Conservation (phyloP, 2,329 filamentous ascomycete genomes). For the Aureobasidium sp. region DNA sequence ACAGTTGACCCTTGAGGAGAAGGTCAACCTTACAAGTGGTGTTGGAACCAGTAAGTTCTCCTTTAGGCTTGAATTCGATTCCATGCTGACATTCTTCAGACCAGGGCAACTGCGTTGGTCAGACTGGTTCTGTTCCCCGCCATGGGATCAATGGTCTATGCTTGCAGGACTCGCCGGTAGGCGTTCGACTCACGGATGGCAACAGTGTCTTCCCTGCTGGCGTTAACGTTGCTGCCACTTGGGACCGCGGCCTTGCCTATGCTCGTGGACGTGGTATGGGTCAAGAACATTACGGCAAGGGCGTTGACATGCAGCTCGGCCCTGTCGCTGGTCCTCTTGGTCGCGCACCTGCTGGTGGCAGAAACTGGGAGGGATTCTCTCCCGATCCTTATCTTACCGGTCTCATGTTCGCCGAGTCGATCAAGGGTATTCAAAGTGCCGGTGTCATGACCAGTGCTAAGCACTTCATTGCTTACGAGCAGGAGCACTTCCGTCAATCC, state of each 20-base stretch:
- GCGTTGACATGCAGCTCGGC: constrained; percentile 38
- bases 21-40: constrained; percentile 29
- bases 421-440: constrained; percentile 34
- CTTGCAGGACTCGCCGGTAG: constrained; percentile 31
- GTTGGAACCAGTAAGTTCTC: constrained; percentile 14
- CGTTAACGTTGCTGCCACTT: constrained; percentile 30
- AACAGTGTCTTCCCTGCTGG: constrained; percentile 30
- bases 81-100: neutral
- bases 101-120: constrained; percentile 27
- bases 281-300: constrained; percentile 28
- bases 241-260: constrained; percentile 38
- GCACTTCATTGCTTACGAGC: constrained; percentile 56
- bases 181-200: constrained; percentile 21
- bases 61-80: neutral
- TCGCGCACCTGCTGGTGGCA: constrained; percentile 33
- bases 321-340: constrained; percentile 39
- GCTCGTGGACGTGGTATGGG: constrained; percentile 31
- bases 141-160: constrained; percentile 32
- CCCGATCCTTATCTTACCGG: constrained; percentile 40
- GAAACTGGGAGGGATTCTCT: constrained; percentile 37
- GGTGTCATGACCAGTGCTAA: constrained; percentile 38
- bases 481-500: constrained; percentile 42
- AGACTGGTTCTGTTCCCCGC: constrained; percentile 29
- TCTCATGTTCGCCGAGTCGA: constrained; percentile 33
- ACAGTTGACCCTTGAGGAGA: constrained; percentile 30